Conservation (phyloP, 768 basidiomycete species). For the Cyclocybe cylindracea region DNA sequence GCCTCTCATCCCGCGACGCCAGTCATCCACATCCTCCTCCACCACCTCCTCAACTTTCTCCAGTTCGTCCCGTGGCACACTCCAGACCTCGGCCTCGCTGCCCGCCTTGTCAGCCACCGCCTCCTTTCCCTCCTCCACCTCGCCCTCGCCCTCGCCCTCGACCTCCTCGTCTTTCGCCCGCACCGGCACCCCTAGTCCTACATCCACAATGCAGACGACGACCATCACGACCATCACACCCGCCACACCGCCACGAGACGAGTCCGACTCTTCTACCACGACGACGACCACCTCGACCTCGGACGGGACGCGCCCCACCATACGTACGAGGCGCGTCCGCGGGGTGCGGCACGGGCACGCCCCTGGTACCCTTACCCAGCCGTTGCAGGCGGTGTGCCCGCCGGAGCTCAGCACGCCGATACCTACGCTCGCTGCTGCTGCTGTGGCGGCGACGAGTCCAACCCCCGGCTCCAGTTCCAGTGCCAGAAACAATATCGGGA, state of each 20-base stretch:
- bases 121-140: constrained; percentile 18
- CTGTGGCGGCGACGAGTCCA: too few species aligned
- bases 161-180: too few species aligned
- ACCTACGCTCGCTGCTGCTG: constrained; percentile 24
- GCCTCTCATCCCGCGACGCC: constrained; percentile 63
- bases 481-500: constrained; percentile 5
- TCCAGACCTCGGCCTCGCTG: constrained; percentile 19
- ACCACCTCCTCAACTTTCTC: too few species aligned
- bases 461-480: too few species aligned
- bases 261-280: constrained; percentile 39
- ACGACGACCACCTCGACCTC: constrained; percentile 33
- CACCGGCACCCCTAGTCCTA: too few species aligned
- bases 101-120: constrained; percentile 21
- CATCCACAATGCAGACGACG: constrained; percentile 1
- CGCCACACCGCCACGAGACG: constrained; percentile 17
- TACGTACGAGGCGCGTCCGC: constrained; percentile 38
- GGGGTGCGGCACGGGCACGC: constrained; percentile 20
- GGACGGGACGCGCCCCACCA: constrained; percentile 34
- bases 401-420: constrained; percentile 50
- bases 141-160: constrained; percentile 3
- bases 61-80: background rate
- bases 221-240: constrained; percentile 20
- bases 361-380: too few species aligned
- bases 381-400: constrained; percentile 18
- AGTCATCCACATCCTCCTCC: constrained; percentile 22